Conservation (phyloP, 2,329 filamentous ascomycete genomes). For the Mycogone perniciosa region DNA sequence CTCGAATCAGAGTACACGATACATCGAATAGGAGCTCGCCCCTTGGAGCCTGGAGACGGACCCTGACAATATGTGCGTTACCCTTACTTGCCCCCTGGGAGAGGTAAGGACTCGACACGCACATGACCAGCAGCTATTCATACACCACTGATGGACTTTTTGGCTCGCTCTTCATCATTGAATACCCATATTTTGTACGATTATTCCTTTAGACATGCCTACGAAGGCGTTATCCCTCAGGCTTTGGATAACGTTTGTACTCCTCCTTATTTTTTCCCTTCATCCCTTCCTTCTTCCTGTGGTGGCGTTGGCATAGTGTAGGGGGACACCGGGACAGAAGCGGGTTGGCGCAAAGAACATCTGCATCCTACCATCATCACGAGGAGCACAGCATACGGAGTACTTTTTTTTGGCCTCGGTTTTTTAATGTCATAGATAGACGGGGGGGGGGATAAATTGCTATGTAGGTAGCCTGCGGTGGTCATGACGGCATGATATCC, state of each 20-base stretch:
- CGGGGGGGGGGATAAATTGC: neutral
- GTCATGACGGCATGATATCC: too few relatives aligned
- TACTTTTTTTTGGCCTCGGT: neutral
- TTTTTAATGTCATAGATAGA: conserved; percentile 1
- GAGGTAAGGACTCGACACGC: too few relatives aligned
- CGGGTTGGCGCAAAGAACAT: conserved; percentile 5
- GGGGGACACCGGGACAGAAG: conserved; percentile 5
- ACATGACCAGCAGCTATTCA: too few relatives aligned
- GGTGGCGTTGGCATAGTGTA: conserved; percentile 9
- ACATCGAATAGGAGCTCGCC: too few relatives aligned
- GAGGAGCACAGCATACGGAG: neutral
- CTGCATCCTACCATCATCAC: conserved; percentile 5
- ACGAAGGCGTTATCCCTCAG: neutral
- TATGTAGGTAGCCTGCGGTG: too few relatives aligned
- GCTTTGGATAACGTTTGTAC: neutral
- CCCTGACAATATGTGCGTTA: too few relatives aligned
- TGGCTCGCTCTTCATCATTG: neutral
- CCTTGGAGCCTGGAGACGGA: too few relatives aligned
- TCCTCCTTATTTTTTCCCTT: neutral
- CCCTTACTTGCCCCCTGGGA: too few relatives aligned
- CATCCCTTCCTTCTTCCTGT: neutral
- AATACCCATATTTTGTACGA: conserved; percentile 1
- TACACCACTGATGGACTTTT: too few relatives aligned
- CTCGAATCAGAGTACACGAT: too few relatives aligned
- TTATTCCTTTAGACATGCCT: neutral